These are phyloP conservation scores for Blastocystis sp. DNA, from an alignment of 352 stramenopile genomes.

Conservation along the genomic window DNA sequence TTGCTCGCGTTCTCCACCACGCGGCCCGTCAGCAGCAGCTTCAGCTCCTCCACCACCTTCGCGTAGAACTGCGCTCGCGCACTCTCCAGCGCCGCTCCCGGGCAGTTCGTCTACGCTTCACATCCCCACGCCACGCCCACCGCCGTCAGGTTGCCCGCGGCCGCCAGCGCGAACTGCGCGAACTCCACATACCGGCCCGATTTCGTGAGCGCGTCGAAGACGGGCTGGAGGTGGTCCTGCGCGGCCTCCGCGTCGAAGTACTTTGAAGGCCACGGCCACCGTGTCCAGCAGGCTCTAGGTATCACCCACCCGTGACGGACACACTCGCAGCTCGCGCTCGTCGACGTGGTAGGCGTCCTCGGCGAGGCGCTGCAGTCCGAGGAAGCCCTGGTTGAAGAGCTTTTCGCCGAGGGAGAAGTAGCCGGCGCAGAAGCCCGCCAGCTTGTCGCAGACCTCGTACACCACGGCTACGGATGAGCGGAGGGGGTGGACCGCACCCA, in stretches of 20 bases:
- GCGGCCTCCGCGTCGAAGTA: slow-evolving; percentile 24
- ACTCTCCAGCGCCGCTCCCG: not conserved
- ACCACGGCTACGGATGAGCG: not conserved
- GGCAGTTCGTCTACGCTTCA: slow-evolving; percentile 1
- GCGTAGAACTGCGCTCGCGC: not conserved
- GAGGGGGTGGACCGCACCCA: not conserved
- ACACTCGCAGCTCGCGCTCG: slow-evolving; percentile 10
- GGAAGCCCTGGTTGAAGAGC: slow-evolving; percentile 48
- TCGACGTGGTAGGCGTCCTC: not conserved
- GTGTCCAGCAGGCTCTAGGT: slow-evolving; percentile 27
- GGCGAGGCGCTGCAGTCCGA: not conserved
- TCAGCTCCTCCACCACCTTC: slow-evolving; percentile 25
- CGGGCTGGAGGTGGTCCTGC: not conserved
- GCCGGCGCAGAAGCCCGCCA: slow-evolving; percentile 11
- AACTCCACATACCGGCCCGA: not conserved
- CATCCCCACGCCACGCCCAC: not conserved
- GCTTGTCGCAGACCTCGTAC: slow-evolving; percentile 7
- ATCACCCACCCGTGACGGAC: not conserved
- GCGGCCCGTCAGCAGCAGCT: slow-evolving; percentile 3
- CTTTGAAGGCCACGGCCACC: slow-evolving; percentile 11
- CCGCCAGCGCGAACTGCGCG: not conserved
- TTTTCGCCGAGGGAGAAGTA: slow-evolving; percentile 58
- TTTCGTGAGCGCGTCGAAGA: not conserved
- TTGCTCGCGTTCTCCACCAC: not conserved
- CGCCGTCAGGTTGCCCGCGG: not conserved